Evolutionary conservation across 345 rosid species (phyloP), one percentile per base, ranked within the genome.

Genomic region (Clausena lansium): DNA sequence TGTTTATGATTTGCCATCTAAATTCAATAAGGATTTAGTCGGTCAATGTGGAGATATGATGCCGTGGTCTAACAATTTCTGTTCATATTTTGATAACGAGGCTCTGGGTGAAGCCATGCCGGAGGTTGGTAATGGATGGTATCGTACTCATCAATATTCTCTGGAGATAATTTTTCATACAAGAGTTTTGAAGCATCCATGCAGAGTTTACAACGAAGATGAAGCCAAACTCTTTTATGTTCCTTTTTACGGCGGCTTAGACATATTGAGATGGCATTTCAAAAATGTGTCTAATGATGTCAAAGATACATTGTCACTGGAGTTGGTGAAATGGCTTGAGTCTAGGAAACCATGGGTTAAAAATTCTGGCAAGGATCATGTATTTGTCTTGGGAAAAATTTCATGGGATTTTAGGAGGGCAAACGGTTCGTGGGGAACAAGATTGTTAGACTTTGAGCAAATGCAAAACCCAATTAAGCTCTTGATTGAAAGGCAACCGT

Each of bases 331-430:
- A 71, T 95, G 99, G 97, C 92, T 95, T 4, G 86, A 82, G 52
- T 81, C 90, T 32, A 88, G 76, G 39, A 78, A 80, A 36, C 30
- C 98, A 3, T 93, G 98, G 93, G 72, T 24, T 59, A 71, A 33
- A 58, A 90, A 88, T 66, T 81, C 88, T 0, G 96, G 97, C 4
- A 89, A 85, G 79, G 97, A 95, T 82, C 97, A 95, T n/a, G 98
- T 89, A 2, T 88, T 95, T n/a, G 98, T 91, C 35, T 73, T 93
- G 45, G 97, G 95, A 4, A 95, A 93, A 74, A 81, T 92, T 69
- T 89, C 98, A 36, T 93, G 97, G 98, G 98, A 95, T 87, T 95
- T 95, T 82, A 82, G 98, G 79, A 91, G 98, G 78, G 67, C 22
- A n/a, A 80, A 81, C 19, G 69, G 83, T 80, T 76, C 88, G 24